Conservation (phyloP, 371 early-diverging fungal genomes). For the Choanephora cucurbitarum region DNA sequence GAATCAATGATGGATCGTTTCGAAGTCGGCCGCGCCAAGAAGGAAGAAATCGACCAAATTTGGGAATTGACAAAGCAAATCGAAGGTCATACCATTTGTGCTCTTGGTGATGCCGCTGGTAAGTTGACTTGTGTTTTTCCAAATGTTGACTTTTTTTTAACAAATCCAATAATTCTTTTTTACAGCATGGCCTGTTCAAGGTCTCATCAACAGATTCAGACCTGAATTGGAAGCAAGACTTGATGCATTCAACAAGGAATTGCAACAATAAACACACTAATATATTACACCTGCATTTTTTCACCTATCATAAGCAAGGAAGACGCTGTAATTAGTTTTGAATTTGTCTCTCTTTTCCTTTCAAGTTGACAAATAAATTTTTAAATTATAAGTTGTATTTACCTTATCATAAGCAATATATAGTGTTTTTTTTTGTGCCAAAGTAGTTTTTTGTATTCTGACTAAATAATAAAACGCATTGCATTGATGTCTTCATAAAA, state of each 20-base stretch:
- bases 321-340: no score
- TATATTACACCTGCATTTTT: no score
- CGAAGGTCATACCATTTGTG: slow-evolving; percentile 98
- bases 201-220: slow-evolving; percentile 93
- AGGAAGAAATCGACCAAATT: slow-evolving; percentile 85
- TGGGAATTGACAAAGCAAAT: slow-evolving; percentile 93
- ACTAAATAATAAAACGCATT: no score
- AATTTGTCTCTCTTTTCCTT: no score
- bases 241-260: slow-evolving; percentile 43
- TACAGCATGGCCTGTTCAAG: slow-evolving; percentile 93
- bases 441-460: no score
- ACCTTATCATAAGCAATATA: no score
- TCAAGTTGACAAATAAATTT: no score
- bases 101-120: slow-evolving; percentile 94
- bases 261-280: neutral
- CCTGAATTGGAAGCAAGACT: slow-evolving; percentile 91
- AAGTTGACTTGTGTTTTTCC: neutral
- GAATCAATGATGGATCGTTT: slow-evolving; percentile 95
- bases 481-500: no score
- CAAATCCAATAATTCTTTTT: neutral
- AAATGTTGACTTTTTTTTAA: no score
- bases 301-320: no score
- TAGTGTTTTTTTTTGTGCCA: no score
- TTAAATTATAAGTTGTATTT: no score
- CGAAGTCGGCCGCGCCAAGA: slow-evolving; percentile 83